These are phyloP conservation scores for Coprinopsis sp. DNA, from an alignment of 768 basidiomycete genomes.

Conservation along the genomic window DNA sequence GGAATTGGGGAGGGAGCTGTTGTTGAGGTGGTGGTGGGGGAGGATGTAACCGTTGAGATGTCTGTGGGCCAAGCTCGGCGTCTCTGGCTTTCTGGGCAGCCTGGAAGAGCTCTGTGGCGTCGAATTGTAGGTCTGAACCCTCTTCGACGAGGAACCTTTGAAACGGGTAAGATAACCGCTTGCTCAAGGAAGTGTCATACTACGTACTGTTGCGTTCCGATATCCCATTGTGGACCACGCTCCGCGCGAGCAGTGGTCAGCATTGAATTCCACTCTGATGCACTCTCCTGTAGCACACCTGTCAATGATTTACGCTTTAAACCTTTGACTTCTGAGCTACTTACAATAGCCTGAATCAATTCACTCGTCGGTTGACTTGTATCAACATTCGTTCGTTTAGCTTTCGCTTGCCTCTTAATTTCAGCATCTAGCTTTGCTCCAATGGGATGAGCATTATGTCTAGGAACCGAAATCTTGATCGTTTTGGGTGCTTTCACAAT, in stretches of 20 bases:
- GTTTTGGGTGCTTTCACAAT: slow-evolving; percentile 52
- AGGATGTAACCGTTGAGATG: slow-evolving; percentile 25
- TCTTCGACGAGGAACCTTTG: slow-evolving; percentile 80
- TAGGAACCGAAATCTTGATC: slow-evolving; percentile 63
- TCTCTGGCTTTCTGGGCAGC: slow-evolving; percentile 45
- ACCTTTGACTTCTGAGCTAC: slow-evolving; percentile 25
- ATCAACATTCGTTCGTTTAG: slow-evolving; percentile 47
- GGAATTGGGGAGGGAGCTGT: slow-evolving; percentile 25
- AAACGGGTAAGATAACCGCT: slow-evolving; percentile 2
- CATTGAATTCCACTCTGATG: slow-evolving; percentile 84
- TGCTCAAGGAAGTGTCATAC: background rate
- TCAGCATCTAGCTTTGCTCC: slow-evolving; percentile 58
- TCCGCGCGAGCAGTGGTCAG: slow-evolving; percentile 75
- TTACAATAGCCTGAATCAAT: slow-evolving; percentile 61
- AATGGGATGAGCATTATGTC: slow-evolving; percentile 71
- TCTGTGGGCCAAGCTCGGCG: slow-evolving; percentile 32
- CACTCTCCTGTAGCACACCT: slow-evolving; percentile 48
- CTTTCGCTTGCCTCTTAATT: slow-evolving; percentile 51
- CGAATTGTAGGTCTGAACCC: slow-evolving; percentile 68
- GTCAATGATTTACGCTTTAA: background rate
- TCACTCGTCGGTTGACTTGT: slow-evolving; percentile 61
- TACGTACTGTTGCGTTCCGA: slow-evolving; percentile 82
- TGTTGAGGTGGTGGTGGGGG: slow-evolving; percentile 24
- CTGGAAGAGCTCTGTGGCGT: slow-evolving; percentile 57
- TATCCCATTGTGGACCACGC: slow-evolving; percentile 84